Evolutionary conservation across 805 yeast species (phyloP), one percentile per base, ranked within the genome.

Genomic region (Nakazawaea ambrosiae): DNA sequence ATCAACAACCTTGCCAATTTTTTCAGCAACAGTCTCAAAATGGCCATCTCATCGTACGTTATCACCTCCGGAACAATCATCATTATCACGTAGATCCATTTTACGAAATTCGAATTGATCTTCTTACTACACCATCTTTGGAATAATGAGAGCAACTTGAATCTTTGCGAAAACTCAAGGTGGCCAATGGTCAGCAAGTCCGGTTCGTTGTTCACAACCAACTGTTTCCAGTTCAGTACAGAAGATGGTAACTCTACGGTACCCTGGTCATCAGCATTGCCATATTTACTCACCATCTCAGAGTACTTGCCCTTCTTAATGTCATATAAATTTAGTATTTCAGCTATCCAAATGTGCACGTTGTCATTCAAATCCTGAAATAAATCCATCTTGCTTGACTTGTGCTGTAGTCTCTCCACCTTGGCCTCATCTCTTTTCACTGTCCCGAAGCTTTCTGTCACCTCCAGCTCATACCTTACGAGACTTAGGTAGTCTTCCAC

Each of bases 31-130:
- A 56, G 54, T n/a, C 78, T 49, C 23, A 73, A 34, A 9, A 60
- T 50, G 4, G 73, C 55, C 3, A 65, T 37, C 23, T 69, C 72
- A 4, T 59, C 53, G 0, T 61, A 60, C 6, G 51, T 53, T 16
- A 68, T 30, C 3, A 63, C 44, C 11, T 50, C 58, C 4, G 71
- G 73, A 3, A 68, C 42, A 2, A 68, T 53, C 12, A 58, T 53
- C 11, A 73, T 46, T 17, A 63, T 39, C 2, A 55, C 57, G 46
- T 62, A 61, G 1, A 67, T 48, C 79, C 79, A 73, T 11, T 41
- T 36, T 16, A 45, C 45, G 30, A 54, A 53, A 28, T 51, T 51
- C 0, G 37, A 42, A 27, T 59, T 50, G 31, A 60, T 45, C 20
- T 48, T 55, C 15, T 51, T 54, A 20, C 57, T 53, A 17, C 63